Conservation (phyloP, 768 basidiomycete species). For the Tulasnella calospora region DNA sequence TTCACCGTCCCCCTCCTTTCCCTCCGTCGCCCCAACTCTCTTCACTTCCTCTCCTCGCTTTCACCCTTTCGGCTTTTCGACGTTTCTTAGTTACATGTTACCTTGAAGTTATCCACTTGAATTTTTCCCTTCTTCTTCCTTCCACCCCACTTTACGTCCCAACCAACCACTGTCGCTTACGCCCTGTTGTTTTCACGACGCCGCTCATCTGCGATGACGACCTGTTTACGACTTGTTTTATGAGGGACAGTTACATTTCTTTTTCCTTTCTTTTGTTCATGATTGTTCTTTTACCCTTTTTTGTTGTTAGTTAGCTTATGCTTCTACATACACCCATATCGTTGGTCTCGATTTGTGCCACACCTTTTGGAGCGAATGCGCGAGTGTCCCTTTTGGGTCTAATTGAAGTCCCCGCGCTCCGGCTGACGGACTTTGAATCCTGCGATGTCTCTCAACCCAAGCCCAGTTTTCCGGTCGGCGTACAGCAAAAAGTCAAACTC, state of each 20-base stretch:
- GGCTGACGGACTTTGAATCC: background rate
- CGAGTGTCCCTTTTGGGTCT: background rate
- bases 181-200: background rate
- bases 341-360: background rate
- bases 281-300: background rate
- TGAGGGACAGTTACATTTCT: background rate
- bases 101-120: slow-evolving; percentile 12
- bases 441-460: background rate
- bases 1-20: background rate
- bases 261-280: background rate
- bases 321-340: background rate
- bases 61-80: background rate
- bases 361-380: background rate
- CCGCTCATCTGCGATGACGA: slow-evolving; percentile 9
- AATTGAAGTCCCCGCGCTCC: background rate
- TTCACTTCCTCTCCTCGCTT: background rate
- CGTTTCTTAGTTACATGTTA: slow-evolving; percentile 3
- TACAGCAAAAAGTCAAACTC: too few species aligned
- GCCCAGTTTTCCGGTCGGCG: background rate
- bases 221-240: slow-evolving; percentile 9
- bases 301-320: slow-evolving; percentile 7
- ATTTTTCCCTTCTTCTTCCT: background rate
- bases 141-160: background rate
- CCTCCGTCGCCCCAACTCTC: background rate
- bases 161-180: slow-evolving; percentile 11